phyloP scores from a whole-genome alignment of 2,329 filamentous ascomycete genomes.

The Cercospora zeae-maydis region DNA sequence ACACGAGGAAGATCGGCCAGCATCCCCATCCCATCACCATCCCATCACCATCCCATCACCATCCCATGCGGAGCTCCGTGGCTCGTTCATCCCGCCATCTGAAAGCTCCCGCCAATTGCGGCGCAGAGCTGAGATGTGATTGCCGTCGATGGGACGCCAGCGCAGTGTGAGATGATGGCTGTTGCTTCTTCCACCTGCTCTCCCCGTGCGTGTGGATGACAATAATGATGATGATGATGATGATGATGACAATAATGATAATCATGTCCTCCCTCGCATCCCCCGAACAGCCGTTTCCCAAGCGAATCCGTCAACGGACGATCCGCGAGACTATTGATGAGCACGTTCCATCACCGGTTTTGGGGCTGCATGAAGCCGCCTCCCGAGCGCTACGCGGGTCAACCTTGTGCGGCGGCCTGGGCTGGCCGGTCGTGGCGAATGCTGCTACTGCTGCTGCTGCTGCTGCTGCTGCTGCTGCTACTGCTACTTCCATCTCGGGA shows the following conservation, averaged over 20 bases:
- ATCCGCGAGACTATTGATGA: conserved; percentile 7
- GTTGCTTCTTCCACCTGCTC: too few relatives aligned
- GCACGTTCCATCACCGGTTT: conserved; percentile 10
- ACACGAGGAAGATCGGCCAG: conserved; percentile 5
- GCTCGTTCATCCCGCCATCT: too few relatives aligned
- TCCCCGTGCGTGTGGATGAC: too few relatives aligned
- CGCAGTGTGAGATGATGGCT: neutral
- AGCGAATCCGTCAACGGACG: neutral
- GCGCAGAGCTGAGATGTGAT: conserved; percentile 5
- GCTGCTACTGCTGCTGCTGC: too few relatives aligned
- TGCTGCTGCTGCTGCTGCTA: too few relatives aligned
- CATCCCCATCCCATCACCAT: conserved; percentile 12
- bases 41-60: too few relatives aligned
- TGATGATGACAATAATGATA: too few relatives aligned
- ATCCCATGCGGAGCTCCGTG: too few relatives aligned
- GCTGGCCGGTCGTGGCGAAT: neutral
- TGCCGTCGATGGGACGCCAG: neutral
- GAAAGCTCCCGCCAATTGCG: conserved; percentile 10
- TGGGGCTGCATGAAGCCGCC: conserved; percentile 3
- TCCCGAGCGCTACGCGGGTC: conserved; percentile 6
- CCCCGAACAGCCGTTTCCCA: neutral
- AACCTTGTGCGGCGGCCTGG: neutral
- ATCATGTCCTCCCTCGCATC: too few relatives aligned
- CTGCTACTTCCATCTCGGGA: too few relatives aligned
- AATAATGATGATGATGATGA: too few relatives aligned